Conservation (phyloP, 257 asterid genomes). For the Lavandula angustifolia region DNA sequence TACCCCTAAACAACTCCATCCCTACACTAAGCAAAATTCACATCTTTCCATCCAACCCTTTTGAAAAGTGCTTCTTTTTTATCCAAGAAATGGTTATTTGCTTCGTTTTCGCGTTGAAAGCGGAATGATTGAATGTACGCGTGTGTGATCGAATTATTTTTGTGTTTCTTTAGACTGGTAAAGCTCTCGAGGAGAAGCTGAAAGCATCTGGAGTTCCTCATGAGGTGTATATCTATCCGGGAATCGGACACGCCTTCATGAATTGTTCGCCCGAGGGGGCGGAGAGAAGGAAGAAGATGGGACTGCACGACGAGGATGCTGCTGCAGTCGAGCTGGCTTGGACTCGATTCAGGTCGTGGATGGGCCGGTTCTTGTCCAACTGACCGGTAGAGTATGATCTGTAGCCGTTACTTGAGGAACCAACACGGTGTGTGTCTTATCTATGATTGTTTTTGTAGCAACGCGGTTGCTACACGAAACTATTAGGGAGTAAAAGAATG, state of each 20-base stretch:
- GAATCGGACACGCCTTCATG: slow-evolving; percentile 86
- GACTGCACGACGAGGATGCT: slow-evolving; percentile 66
- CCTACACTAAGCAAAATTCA: not conserved
- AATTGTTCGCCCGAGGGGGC: slow-evolving; percentile 73
- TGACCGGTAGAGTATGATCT: slow-evolving; percentile 29
- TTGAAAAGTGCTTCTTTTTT: too few relatives aligned
- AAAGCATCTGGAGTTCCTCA: slow-evolving; percentile 71
- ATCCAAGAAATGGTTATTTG: too few relatives aligned
- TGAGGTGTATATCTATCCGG: slow-evolving; percentile 81
- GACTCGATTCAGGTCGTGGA: slow-evolving; percentile 80
- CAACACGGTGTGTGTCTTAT: too few relatives aligned
- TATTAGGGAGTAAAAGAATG: too few relatives aligned
- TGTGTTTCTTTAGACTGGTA: slow-evolving; percentile 63
- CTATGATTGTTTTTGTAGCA: too few relatives aligned
- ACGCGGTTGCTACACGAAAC: too few relatives aligned
- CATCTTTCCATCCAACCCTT: slow-evolving; percentile 4
- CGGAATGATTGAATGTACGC: too few relatives aligned
- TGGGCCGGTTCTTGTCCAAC: slow-evolving; percentile 62
- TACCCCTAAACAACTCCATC: not conserved
- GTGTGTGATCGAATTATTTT: too few relatives aligned
- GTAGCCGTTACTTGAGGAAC: too few relatives aligned
- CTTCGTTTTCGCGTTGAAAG: too few relatives aligned
- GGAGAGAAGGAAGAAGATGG: slow-evolving; percentile 80
- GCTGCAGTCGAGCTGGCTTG: slow-evolving; percentile 82
- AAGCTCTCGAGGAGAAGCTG: slow-evolving; percentile 81